Percentiles rank a stretch among this genome's conserved stretches.
These are phyloP conservation scores for Stephanodiscus triporus DNA, from an alignment of 108 stramenopile genomes.

Conservation along the genomic window DNA sequence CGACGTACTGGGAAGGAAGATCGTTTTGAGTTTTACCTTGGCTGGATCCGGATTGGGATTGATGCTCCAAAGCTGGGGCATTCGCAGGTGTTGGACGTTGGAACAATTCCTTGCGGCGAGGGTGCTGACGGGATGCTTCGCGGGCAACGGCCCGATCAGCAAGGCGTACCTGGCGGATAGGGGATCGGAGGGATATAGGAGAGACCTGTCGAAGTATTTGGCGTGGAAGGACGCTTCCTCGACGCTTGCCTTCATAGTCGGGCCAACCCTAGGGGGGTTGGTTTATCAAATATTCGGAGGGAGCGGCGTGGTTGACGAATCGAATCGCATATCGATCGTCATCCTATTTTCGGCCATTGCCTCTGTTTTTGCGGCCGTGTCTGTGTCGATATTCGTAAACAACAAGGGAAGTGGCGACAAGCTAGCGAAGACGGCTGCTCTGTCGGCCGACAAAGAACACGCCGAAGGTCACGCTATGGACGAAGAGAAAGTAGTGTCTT, in stretches of 20 bases:
- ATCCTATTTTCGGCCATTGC: constrained; percentile 67
- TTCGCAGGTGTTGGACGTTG: constrained; percentile 47
- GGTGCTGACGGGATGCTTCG: constrained; percentile 73
- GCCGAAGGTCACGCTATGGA: neutral
- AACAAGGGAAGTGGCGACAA: constrained; percentile 1
- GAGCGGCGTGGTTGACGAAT: constrained; percentile 24
- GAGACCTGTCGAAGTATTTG: constrained; percentile 53
- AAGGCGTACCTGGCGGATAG: constrained; percentile 83
- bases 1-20: constrained; percentile 65
- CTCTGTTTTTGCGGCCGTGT: constrained; percentile 56
- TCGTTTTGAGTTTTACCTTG: constrained; percentile 57
- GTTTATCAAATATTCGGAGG: constrained; percentile 41
- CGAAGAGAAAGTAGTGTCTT: constrained; percentile 56
- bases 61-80: constrained; percentile 57
- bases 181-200: constrained; percentile 44
- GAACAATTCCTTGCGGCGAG: constrained; percentile 60
- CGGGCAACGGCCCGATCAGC: constrained; percentile 70
- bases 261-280: constrained; percentile 72
- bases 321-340: constrained; percentile 58
- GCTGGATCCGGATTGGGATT: constrained; percentile 71
- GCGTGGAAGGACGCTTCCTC: constrained; percentile 76
- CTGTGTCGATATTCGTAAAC: constrained; percentile 52
- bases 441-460: neutral
- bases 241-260: constrained; percentile 76
- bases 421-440: neutral